Evolutionary conservation across 805 yeast genomes (phyloP), one percentile per base, ranked within the genome.

Genomic region (Starmerella cellae): DNA sequence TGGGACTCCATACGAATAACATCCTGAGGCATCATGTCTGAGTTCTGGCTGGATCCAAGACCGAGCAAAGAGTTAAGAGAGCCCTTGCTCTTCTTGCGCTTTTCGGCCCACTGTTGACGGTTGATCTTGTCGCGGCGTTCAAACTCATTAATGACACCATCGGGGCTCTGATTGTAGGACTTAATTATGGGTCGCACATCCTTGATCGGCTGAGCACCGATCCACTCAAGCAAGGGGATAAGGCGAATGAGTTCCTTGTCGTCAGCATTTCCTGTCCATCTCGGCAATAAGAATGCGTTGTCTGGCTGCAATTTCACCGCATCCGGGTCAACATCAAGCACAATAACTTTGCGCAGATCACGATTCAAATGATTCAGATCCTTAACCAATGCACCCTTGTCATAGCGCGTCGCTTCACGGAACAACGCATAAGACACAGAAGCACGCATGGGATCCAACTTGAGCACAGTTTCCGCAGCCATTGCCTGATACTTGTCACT

Each of bases 381-480:
- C 67, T 91, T 91, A 60, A 91, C 74, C 51, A 82, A 73, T 51
- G 79, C 77, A 45, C 95, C 95, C 57, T 91, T 91, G 59, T 80
- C 77, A 61, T 82, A 82, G 45, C 84, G 72, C 57, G 95, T 82
- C 40, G 87, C 94, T 61, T 91, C 99, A 52, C 88, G 76, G 71
- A 73, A 85, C 50, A 91, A 70, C 13, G 91, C 82, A 58, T 83
- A 84, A 20, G 91, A 77, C 53, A 91, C 75, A 52, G 76, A 82
- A 4, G 94, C 94, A 58, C 81, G 87, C 64, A 81, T 75, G 17
- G 98, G 98, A 63, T 91, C 99, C 56, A 91, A 71, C 65, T 85
- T 87, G 52, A 78, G 77, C 39, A 87, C 83, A 33, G 84, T 74
- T 54, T 73, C 79, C 57, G 87, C 95, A 44, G 85, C 75, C 60